Evolutionary conservation across 495 filamentous ascomycete species (phyloP).

Genomic region (Staphylotrichum longicolle): DNA sequence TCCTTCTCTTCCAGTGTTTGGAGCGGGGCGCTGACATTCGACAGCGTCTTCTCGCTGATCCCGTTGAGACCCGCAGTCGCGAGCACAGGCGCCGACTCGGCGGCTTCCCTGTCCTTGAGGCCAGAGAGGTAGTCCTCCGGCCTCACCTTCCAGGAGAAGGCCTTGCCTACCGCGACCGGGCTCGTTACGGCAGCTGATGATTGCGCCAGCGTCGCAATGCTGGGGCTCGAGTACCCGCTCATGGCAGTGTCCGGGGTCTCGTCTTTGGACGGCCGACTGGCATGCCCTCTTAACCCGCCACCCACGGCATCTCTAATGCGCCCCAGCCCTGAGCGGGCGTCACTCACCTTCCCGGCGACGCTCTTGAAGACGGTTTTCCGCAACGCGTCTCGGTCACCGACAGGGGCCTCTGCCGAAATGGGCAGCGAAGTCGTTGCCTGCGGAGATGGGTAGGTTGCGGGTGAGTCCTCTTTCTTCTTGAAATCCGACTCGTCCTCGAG

Average conservation of each 20-base stretch:
- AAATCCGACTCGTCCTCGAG: conserved; percentile 48
- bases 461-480: conserved; percentile 44
- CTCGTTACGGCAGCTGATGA: conserved; percentile 39
- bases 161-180: conserved; percentile 38
- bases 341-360: conserved; percentile 74
- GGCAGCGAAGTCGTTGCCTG: conserved; percentile 38
- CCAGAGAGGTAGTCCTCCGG: conserved; percentile 52
- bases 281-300: conserved; percentile 47
- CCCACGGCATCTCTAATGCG: conserved; percentile 84
- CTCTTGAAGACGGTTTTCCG: conserved; percentile 72
- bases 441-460: conserved; percentile 35
- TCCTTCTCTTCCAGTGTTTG: conserved; percentile 15
- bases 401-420: conserved; percentile 42
- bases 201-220: conserved; percentile 39
- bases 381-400: conserved; percentile 62
- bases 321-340: conserved; percentile 78
- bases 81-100: conserved; percentile 22
- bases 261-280: conserved; percentile 48
- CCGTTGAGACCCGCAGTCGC: conserved; percentile 4
- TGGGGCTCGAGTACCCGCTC: conserved; percentile 31
- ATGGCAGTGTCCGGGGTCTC: conserved; percentile 35
- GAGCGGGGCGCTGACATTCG: not conserved
- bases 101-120: conserved; percentile 35
- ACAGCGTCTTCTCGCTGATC: no score
- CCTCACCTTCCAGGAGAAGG: conserved; percentile 58